phyloP scores from a whole-genome alignment of 768 basidiomycete species.

The Mycena latifolia region DNA sequence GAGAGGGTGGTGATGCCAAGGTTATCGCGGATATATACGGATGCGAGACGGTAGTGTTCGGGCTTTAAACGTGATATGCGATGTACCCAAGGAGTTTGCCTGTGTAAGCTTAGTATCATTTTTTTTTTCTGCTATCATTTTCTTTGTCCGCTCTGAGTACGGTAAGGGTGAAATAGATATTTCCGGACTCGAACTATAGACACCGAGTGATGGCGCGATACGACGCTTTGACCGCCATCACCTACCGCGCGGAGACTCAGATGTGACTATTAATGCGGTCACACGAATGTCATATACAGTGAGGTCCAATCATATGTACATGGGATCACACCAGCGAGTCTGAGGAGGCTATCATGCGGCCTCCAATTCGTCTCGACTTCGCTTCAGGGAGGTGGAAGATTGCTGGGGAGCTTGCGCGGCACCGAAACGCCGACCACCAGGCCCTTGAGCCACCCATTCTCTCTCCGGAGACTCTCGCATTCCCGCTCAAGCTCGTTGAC shows the following conservation, averaged over 20 bases:
- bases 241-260: no score
- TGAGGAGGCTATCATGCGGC: conserved; percentile 1
- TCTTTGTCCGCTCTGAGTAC: no score
- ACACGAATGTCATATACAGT: conserved; percentile 4
- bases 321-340: conserved; percentile 3
- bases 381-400: conserved; percentile 39
- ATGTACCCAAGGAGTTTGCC: no score
- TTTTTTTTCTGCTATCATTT: no score
- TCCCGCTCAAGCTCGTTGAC: conserved; percentile 89
- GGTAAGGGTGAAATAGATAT: no score
- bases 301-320: conserved; percentile 24
- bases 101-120: no score
- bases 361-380: conserved; percentile 48
- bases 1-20: conserved; percentile 61
- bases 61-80: conserved; percentile 5
- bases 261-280: no score
- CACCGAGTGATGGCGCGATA: no score
- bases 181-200: no score
- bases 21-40: conserved; percentile 68
- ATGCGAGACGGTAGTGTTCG: conserved; percentile 77
- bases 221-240: no score
- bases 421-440: conserved; percentile 88
- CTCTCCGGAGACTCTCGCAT: conserved; percentile 87
- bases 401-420: conserved; percentile 60
- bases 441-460: conserved; percentile 95